Evolutionary conservation across 371 early-diverging fungal species (phyloP).

Genomic region (Agmasoma carcini): DNA sequence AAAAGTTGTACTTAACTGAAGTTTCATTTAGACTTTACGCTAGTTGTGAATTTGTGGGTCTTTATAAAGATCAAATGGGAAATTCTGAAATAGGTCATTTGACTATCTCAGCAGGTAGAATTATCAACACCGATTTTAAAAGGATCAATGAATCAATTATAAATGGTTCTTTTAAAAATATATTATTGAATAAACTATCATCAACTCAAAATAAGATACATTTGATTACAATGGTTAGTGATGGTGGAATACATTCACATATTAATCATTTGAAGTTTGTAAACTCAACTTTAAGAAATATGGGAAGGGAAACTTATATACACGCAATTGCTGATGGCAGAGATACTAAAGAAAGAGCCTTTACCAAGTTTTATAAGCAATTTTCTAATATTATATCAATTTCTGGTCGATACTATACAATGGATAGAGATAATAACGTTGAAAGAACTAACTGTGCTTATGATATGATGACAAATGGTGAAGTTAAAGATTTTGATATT

Average conservation of each 20-base stretch:
- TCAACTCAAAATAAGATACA: slow-evolving; percentile 57
- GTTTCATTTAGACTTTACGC: slow-evolving; percentile 60
- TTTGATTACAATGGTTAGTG: slow-evolving; percentile 74
- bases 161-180: slow-evolving; percentile 25
- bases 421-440: slow-evolving; percentile 99
- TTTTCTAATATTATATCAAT: slow-evolving; percentile 73
- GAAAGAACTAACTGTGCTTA: slow-evolving; percentile 81
- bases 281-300: slow-evolving; percentile 60
- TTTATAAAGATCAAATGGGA: slow-evolving; percentile 92
- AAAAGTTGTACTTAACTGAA: slow-evolving; percentile 43
- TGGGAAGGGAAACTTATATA: slow-evolving; percentile 69
- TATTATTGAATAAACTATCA: slow-evolving; percentile 4
- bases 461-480: slow-evolving; percentile 63
- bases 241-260: slow-evolving; percentile 97
- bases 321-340: slow-evolving; percentile 96
- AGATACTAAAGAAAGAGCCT: slow-evolving; percentile 78
- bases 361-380: slow-evolving; percentile 49
- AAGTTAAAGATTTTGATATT: slow-evolving; percentile 1
- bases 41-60: slow-evolving; percentile 85
- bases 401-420: slow-evolving; percentile 91
- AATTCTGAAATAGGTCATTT: slow-evolving; percentile 98
- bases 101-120: slow-evolving; percentile 94
- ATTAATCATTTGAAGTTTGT: slow-evolving; percentile 73
- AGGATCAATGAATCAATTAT: slow-evolving; percentile 25
- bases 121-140: slow-evolving; percentile 73